Percentiles rank a stretch among this genome's conserved stretches.
Conservation (phyloP, 352 stramenopile genomes). For the Phytophthora pseudosyringae region DNA sequence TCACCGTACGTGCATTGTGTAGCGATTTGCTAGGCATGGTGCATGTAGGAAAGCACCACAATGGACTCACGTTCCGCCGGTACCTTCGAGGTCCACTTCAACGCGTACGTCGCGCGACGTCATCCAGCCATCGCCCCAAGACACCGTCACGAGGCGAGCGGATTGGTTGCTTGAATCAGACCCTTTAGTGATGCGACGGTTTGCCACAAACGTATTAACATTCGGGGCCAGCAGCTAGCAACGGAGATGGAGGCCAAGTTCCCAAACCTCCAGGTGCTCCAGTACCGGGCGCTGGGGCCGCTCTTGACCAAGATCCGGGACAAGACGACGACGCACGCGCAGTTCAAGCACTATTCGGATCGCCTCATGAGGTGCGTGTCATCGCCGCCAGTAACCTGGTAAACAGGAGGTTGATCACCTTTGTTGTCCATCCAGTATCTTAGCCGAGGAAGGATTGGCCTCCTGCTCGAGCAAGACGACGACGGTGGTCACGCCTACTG, state of each 20-base stretch:
- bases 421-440: conserved; percentile 42
- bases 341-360: conserved; percentile 83
- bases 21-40: too few relatives aligned
- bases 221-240: conserved; percentile 32
- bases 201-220: too few relatives aligned
- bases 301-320: conserved; percentile 76
- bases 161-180: too few relatives aligned
- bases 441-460: conserved; percentile 70
- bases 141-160: too few relatives aligned
- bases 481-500: conserved; percentile 68
- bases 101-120: too few relatives aligned
- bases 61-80: not conserved
- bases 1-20: conserved; percentile 5
- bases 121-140: too few relatives aligned
- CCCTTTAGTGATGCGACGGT: too few relatives aligned
- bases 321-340: conserved; percentile 54
- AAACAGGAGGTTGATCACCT: too few relatives aligned
- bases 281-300: conserved; percentile 60
- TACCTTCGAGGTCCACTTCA: conserved; percentile 1
- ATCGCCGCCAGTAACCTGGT: not conserved
- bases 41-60: too few relatives aligned
- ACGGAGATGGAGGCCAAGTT: conserved; percentile 59
- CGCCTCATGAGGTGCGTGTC: conserved; percentile 65
- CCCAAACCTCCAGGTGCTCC: conserved; percentile 63
- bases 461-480: conserved; percentile 47